Evolutionary conservation across 768 basidiomycete genomes (phyloP).

Genomic region (Pholiota molesta): DNA sequence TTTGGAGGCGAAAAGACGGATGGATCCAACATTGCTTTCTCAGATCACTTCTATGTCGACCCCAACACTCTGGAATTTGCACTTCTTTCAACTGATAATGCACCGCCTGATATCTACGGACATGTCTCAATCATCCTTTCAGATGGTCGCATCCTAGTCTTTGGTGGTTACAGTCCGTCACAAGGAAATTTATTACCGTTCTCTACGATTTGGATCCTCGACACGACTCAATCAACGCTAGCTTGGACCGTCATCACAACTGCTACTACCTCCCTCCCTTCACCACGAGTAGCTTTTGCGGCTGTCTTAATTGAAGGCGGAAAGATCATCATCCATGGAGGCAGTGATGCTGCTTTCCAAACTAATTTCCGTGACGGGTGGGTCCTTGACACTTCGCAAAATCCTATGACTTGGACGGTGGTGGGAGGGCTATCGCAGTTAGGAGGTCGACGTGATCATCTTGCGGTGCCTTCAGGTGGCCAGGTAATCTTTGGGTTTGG

Average conservation of each 20-base stretch:
- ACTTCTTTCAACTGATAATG: slow-evolving; percentile 52
- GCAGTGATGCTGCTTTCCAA: slow-evolving; percentile 60
- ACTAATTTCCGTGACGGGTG: slow-evolving; percentile 67
- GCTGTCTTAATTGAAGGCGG: slow-evolving; percentile 51
- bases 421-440: slow-evolving; percentile 56
- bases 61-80: slow-evolving; percentile 54
- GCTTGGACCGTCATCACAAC: slow-evolving; percentile 55
- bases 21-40: slow-evolving; percentile 65
- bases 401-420: slow-evolving; percentile 61
- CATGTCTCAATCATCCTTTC: slow-evolving; percentile 72
- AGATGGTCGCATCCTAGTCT: slow-evolving; percentile 69
- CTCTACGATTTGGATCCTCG: slow-evolving; percentile 61
- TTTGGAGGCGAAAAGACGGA: slow-evolving; percentile 85
- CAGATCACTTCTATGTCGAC: slow-evolving; percentile 67
- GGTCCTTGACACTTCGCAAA: slow-evolving; percentile 61
- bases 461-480: slow-evolving; percentile 61
- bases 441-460: slow-evolving; percentile 73
- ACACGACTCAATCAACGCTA: slow-evolving; percentile 50
- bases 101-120: slow-evolving; percentile 71
- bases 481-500: slow-evolving; percentile 80
- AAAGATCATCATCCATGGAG: slow-evolving; percentile 78
- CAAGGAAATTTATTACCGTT: slow-evolving; percentile 53
- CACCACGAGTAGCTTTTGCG: slow-evolving; percentile 66
- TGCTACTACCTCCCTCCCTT: slow-evolving; percentile 44
- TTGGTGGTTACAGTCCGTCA: slow-evolving; percentile 71